These are phyloP conservation scores for Aureobasidium musti DNA, from an alignment of 2,329 filamentous ascomycete species.

Conservation along the genomic window DNA sequence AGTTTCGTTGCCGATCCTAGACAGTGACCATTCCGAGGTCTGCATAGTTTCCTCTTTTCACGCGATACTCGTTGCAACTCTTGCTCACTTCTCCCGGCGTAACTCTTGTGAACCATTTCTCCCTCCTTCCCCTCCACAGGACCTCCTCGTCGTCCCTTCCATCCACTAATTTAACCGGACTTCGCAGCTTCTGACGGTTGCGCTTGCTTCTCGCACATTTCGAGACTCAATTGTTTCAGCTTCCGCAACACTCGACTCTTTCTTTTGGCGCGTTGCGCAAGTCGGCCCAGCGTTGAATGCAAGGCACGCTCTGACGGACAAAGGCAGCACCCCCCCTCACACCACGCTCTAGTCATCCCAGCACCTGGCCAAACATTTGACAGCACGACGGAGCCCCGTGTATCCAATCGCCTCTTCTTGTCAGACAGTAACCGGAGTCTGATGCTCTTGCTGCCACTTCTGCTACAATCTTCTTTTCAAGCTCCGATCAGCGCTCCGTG, in stretches of 20 bases:
- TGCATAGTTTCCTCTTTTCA: slow-evolving; percentile 28
- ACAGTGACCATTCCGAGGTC: slow-evolving; percentile 29
- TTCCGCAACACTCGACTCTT: slow-evolving; percentile 21
- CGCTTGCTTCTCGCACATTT: slow-evolving; percentile 11
- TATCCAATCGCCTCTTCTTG: slow-evolving; percentile 28
- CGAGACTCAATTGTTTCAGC: slow-evolving; percentile 24
- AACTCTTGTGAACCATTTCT: slow-evolving; percentile 25
- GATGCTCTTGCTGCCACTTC: slow-evolving; percentile 28
- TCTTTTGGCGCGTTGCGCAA: slow-evolving; percentile 28
- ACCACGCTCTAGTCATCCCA: slow-evolving; percentile 30
- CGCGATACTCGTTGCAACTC: slow-evolving; percentile 24
- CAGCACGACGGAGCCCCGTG: slow-evolving; percentile 18
- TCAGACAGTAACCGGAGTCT: slow-evolving; percentile 22
- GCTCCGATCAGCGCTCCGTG: slow-evolving; percentile 18
- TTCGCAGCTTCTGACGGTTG: slow-evolving; percentile 5
- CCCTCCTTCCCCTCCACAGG: background rate
- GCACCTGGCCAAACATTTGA: slow-evolving; percentile 30
- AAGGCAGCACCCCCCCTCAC: slow-evolving; percentile 30
- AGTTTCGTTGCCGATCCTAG: slow-evolving; percentile 26
- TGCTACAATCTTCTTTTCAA: slow-evolving; percentile 27
- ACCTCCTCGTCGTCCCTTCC: background rate
- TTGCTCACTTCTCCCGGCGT: slow-evolving; percentile 19
- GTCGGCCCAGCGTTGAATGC: slow-evolving; percentile 30
- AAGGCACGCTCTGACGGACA: slow-evolving; percentile 32
- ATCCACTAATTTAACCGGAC: background rate